Evolutionary conservation across 306 rosid species (phyloP), one percentile per base, ranked within the genome.

Genomic region (Vigna radiata): DNA sequence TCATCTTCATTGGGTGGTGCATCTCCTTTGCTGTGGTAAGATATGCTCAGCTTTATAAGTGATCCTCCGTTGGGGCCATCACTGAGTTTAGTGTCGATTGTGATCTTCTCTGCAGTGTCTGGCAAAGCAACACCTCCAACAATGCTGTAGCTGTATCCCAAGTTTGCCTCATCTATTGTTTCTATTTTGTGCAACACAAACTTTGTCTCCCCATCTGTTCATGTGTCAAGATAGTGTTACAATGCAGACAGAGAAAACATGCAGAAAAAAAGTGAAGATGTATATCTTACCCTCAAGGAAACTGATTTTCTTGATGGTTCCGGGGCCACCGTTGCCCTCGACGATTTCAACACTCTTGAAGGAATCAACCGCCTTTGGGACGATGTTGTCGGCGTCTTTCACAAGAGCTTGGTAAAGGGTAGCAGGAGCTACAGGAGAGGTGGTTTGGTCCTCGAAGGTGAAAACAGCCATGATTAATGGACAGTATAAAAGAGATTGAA

Each of bases 381-480:
- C 5, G 14, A 63, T 2, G 48, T 3, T 37, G 4, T 63, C 29
- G 9, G 48, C 47, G 18, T 63, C 69, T 4, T 6, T 61, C 8
- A 16, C 56, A 0, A 88, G 27, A 23, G 87, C 83, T 79, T 86
- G 83, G 89, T 62, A 88, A 4, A 88, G 78, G 73, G 73, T 88
- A 7, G 84, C 67, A 4, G 84, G 86, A 3, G 90, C 56, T 4
- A 86, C 52, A 1, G 75, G 29, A 0, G 91, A 85, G 31, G 68
- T 70, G 76, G 27, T 74, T 31, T 88, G 88, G 0, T 70, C 2
- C 53, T 84, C 86, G 43, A 68, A 81, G 10, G 74, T 81, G 72
- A 66, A 84, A 1, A 85, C 88, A 69, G 91, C 97, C 95, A 87
- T 91, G 78, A 7, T 76, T 2, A 2, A 41, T 50, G 39, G 8